Percentiles rank a stretch among this genome's conserved stretches.
Evolutionary conservation across 805 yeast genomes (phyloP).

Genomic region (Naumovozyma baii): DNA sequence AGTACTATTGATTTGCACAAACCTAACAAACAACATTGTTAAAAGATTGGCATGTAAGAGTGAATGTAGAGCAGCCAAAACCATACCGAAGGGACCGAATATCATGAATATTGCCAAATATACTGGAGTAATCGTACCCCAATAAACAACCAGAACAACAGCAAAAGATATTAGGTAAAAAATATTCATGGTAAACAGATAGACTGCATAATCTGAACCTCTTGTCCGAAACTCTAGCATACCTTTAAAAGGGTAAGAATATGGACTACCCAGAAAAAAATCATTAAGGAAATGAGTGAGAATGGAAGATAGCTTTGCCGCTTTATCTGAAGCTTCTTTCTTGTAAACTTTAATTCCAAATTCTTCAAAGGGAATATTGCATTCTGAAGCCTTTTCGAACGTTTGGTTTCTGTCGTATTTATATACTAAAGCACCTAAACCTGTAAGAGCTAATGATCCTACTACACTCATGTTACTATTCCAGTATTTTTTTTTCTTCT

Average conservation of each 20-base stretch:
- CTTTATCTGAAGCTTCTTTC: constrained; percentile 3
- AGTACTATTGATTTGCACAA: constrained; percentile 17
- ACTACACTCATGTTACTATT: constrained; percentile 22
- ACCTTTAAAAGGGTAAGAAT: constrained; percentile 21
- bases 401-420: constrained; percentile 22
- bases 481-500: background rate
- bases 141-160: constrained; percentile 17
- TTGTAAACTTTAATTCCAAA: constrained; percentile 10
- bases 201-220: constrained; percentile 8
- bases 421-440: constrained; percentile 22
- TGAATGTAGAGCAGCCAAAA: constrained; percentile 23
- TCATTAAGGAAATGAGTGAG: background rate
- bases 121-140: constrained; percentile 25
- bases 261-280: constrained; percentile 16
- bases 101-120: constrained; percentile 21
- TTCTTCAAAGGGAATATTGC: constrained; percentile 7
- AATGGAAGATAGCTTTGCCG: background rate
- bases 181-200: constrained; percentile 5
- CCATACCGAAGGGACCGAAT: constrained; percentile 25
- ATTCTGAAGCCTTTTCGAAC: constrained; percentile 14
- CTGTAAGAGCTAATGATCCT: constrained; percentile 24
- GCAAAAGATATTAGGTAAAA: constrained; percentile 15
- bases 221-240: constrained; percentile 11
- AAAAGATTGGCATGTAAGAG: constrained; percentile 25
- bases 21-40: constrained; percentile 27